Base-by-base conservation (phyloP, 1,284 basidiomycete species). In the Thecaphora thlaspeos region DNA sequence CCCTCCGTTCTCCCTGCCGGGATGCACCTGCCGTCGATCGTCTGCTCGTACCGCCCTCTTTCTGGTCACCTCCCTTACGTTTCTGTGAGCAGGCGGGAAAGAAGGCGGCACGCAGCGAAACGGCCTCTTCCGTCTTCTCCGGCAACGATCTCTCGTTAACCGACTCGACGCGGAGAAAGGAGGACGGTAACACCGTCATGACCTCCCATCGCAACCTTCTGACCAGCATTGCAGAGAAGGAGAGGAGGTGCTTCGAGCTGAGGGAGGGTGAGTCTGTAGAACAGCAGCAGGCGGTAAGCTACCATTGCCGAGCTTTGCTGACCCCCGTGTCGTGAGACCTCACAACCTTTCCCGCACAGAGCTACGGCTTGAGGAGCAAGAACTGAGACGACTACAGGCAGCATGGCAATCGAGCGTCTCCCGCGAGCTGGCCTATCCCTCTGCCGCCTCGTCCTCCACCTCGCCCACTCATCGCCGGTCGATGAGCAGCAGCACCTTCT, bases 191-290 rank as follows among this genome's bases (percentile, higher is more conserved):
- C 19, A 48, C 46, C 2, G 37, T 40, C 18, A n/a, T 48, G 24
- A 10, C 24, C 1, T 15, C 21, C 11, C 42, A 28, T 5, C 36
- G 41, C 22, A 73, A 77, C 30, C 50, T 78, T 5, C 51, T 78
- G 10, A 70, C 61, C 37, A 63, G 70, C 32, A 78, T 78, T 17
- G 77, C 77, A 15, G 76, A 73, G 54, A 77, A 78, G 53, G 77
- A 78, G 57, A 58, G 76, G 14, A 71, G 71, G 23, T 76, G 75
- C 28, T 59, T 78, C 43, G 77, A 78, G 28, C 51, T 78, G 18
- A 59, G 77, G 39, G 77, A 78, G 56, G 73, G 73, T 71, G 30
- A 46, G 71, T 30, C 14, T 30, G 28, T n/a, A n/a, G n/a, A n/a
- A n/a, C n/a, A n/a, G n/a, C n/a, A n/a, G n/a, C n/a, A n/a, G n/a